Conservation (phyloP, 257 asterid genomes). For the Fraxinus quadrangulata region DNA sequence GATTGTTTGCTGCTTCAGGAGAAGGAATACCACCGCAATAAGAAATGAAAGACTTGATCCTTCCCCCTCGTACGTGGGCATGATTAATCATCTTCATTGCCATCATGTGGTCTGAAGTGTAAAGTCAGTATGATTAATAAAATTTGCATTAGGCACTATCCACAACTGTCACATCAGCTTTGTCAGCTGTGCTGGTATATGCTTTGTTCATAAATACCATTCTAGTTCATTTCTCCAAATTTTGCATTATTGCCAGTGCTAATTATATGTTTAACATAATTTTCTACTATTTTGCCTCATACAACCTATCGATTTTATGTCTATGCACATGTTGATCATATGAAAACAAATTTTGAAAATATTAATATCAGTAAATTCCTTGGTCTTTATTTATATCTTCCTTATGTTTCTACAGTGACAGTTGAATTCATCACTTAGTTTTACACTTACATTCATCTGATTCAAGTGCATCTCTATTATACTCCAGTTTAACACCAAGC, state of each 20-base stretch:
- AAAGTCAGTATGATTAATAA: conserved; percentile 12
- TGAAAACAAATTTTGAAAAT: not conserved
- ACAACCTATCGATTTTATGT: not conserved
- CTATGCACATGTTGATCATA: not conserved
- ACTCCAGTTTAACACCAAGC: not conserved
- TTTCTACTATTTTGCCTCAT: not conserved
- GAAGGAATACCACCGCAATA: conserved; percentile 98
- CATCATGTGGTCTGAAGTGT: conserved; percentile 85
- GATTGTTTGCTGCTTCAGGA: conserved; percentile 92
- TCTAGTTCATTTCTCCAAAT: not conserved
- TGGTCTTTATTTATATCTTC: not conserved
- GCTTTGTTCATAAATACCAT: not conserved
- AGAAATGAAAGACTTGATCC: conserved; percentile 83
- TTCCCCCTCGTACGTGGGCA: conserved; percentile 80
- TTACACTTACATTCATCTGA: not conserved
- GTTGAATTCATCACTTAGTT: not conserved
- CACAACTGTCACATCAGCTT: not conserved
- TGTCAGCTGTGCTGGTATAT: not conserved
- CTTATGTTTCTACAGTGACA: not conserved
- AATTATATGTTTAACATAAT: not conserved
- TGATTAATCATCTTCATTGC: conserved; percentile 94
- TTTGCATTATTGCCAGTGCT: not conserved
- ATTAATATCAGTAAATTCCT: not conserved
- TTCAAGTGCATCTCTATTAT: not conserved
- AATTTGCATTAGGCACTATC: not conserved